Base-by-base conservation (phyloP, 371 early-diverging fungal genomes). In the Rhizomucor pusillus region DNA sequence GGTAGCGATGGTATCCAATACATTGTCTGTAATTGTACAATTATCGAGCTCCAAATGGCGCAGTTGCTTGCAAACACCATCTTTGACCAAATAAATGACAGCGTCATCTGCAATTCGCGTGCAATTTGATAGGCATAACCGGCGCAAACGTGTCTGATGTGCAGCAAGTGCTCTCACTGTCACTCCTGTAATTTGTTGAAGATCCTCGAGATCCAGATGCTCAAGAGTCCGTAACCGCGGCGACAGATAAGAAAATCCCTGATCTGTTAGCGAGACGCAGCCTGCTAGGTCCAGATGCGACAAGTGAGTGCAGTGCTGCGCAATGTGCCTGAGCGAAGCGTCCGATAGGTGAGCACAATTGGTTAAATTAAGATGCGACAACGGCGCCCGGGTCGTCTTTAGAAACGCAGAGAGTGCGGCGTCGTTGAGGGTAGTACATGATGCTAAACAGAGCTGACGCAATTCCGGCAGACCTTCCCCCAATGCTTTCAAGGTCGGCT, bases 141-240 rank as follows among this genome's bases (percentile, higher is more conserved):
- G 54, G 18, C 62, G 57, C 9, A 82, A 57, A 9, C 56, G 45
- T 10, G 67, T 56, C 37, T 75, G 71, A 35, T 70, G 54, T 10
- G 60, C 65, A 1, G 82, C 76, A 5, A 84, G 60, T 0, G 75
- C 64, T 7, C 66, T 69, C n/a, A 81, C 60, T 1, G 84, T 75
- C 10, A 48, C 48, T 18, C 70, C 75, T 1, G 84, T 81, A 20
- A 84, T 65, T 3, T 69, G 71, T 4, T 52, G 66, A 6, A 78
- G 56, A 16, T 80, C 82, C 36, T 84, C 84, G n/a, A 84, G 69
- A 55, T 84, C 84, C 16, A 84, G 47, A 50, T 68, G 54, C 0
- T 63, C 57, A 13, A 84, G 62, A 3, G 56, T 61, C 0, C 60
- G 55, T 34, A 80, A 54, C 3, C 75, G 63, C 35, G 76, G 75